Evolutionary conservation across 208 protist genomes (phyloP).

Genomic region (Porcisia hertigi): DNA sequence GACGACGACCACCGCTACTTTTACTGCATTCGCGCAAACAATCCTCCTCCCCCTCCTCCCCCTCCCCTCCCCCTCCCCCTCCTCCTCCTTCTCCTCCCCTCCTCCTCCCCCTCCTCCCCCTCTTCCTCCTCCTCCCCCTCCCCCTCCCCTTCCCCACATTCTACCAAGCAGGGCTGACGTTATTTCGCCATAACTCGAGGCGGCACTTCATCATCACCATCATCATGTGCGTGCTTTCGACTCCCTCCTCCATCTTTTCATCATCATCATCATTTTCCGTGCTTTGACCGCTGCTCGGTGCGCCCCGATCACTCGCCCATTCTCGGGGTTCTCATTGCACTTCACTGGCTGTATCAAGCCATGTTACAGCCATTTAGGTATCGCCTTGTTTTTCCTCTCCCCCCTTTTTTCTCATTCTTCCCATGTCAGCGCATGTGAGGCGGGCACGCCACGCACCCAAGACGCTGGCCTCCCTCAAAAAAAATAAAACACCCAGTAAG

Average conservation of each 20-base stretch:
- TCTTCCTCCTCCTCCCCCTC: too few relatives aligned
- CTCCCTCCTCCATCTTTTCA: background rate
- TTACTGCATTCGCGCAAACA: background rate
- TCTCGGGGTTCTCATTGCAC: background rate
- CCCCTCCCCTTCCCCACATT: background rate
- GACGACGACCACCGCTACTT: too few relatives aligned
- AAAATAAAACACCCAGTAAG: background rate
- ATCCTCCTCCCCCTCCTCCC: too few relatives aligned
- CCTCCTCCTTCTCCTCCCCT: too few relatives aligned
- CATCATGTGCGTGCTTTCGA: background rate
- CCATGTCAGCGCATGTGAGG: conserved; percentile 1
- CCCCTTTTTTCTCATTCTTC: background rate
- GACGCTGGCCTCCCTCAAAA: background rate
- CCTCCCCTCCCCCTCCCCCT: too few relatives aligned
- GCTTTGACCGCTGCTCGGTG: background rate
- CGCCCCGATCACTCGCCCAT: background rate
- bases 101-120: too few relatives aligned
- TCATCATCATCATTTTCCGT: background rate
- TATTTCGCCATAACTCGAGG: background rate
- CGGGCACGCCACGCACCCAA: background rate
- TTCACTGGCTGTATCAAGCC: background rate
- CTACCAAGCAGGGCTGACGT: background rate
- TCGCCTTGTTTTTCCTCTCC: background rate
- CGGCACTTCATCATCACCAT: background rate
- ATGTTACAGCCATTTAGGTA: background rate